A percentile compares a stretch with the other conserved stretches of the same genome.
Evolutionary conservation across 768 basidiomycete genomes (phyloP).

Genomic region (Amanita fuliginea): DNA sequence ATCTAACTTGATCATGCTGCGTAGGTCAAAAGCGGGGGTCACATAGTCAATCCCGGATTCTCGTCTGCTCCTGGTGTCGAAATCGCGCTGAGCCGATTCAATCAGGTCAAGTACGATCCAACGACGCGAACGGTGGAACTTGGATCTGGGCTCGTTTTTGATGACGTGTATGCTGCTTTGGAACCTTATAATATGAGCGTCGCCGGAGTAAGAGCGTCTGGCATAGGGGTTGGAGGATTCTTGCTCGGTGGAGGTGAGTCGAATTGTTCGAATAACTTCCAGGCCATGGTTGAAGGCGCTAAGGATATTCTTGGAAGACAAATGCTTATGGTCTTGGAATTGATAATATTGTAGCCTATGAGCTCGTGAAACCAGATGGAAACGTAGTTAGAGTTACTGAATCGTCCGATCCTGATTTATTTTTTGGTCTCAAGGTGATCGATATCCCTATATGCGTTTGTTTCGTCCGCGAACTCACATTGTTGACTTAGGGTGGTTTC

Average conservation of each 20-base stretch:
- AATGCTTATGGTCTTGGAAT: conserved; percentile 1
- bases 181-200: conserved; percentile 28
- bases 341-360: conserved; percentile 45
- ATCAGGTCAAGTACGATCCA: conserved; percentile 21
- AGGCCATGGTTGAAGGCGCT: conserved; percentile 18
- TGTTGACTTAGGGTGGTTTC: conserved; percentile 35
- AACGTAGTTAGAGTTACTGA: conserved; percentile 24
- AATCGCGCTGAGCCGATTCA: conserved; percentile 31
- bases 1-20: background rate
- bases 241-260: conserved; percentile 37
- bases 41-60: conserved; percentile 31
- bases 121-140: conserved; percentile 17
- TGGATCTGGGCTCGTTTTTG: conserved; percentile 33
- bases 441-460: background rate
- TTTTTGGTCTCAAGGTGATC: conserved; percentile 34
- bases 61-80: conserved; percentile 41
- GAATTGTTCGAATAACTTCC: conserved; percentile 22
- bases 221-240: conserved; percentile 37
- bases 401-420: conserved; percentile 23
- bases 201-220: conserved; percentile 35
- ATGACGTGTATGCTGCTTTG: conserved; percentile 36
- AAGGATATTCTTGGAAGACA: conserved; percentile 49
- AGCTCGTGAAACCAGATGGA: conserved; percentile 49
- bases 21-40: conserved; percentile 42
- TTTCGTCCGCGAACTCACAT: background rate